Evolutionary conservation across 2,329 filamentous ascomycete species (phyloP).

Genomic region (Fonsecaea multimorphosa): DNA sequence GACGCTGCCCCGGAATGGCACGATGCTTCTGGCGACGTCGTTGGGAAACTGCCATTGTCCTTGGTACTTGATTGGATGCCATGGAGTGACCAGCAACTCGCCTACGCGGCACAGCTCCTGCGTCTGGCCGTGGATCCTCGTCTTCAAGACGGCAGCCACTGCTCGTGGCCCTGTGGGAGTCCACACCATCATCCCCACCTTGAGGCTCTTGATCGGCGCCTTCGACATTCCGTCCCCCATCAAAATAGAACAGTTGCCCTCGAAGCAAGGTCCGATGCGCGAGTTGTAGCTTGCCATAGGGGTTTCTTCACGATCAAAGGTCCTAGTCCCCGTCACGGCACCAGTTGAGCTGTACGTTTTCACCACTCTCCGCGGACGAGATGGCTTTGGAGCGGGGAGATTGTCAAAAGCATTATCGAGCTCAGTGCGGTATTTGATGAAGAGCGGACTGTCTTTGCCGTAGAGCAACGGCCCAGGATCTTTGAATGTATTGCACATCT

Average conservation of each 20-base stretch:
- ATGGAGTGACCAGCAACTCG: constrained; percentile 61
- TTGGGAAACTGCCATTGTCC: constrained; percentile 58
- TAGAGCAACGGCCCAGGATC: constrained; percentile 65
- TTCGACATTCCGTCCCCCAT: constrained; percentile 50
- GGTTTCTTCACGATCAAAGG: constrained; percentile 29
- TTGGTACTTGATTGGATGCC: constrained; percentile 61
- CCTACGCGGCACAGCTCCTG: constrained; percentile 55
- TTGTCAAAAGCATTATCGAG: constrained; percentile 55
- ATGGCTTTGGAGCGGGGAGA: constrained; percentile 41
- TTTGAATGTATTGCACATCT: constrained; percentile 68
- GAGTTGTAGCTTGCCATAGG: constrained; percentile 56
- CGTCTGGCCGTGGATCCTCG: constrained; percentile 47
- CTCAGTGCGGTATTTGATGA: constrained; percentile 56
- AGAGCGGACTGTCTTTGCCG: constrained; percentile 58
- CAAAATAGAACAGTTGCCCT: constrained; percentile 55
- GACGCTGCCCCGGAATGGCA: constrained; percentile 56
- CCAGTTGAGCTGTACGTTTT: constrained; percentile 12
- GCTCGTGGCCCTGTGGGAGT: constrained; percentile 59
- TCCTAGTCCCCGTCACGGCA: constrained; percentile 8
- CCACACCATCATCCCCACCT: constrained; percentile 55
- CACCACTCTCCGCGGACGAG: constrained; percentile 26
- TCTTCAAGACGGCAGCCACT: constrained; percentile 61
- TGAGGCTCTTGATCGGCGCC: constrained; percentile 53
- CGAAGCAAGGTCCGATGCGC: constrained; percentile 60
- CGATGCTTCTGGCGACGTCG: constrained; percentile 43